Conservation (phyloP, 73 alveolate genomes). For the Paraurostyla sp. region DNA sequence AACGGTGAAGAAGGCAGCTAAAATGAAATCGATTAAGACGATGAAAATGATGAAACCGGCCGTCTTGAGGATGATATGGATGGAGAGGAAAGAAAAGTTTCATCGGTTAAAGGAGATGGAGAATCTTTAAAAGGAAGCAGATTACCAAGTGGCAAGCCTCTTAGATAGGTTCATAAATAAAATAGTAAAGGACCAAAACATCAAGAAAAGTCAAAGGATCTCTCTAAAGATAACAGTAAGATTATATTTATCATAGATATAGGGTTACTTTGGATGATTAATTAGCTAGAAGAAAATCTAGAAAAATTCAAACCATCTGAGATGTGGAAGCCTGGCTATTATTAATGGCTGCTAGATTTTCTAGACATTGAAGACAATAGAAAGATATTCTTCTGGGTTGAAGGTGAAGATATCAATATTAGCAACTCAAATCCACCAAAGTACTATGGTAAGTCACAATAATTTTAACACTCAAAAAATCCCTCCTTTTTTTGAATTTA, state of each 20-base stretch:
- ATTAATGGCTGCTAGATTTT: constrained; percentile 70
- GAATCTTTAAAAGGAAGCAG: background rate
- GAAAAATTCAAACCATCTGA: constrained; percentile 73
- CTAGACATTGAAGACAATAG: constrained; percentile 58
- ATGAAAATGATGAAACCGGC: background rate
- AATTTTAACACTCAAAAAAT: background rate
- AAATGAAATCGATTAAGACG: constrained; percentile 22
- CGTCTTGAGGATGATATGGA: background rate
- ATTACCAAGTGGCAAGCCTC: constrained; percentile 9
- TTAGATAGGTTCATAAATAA: background rate
- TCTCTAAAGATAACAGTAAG: constrained; percentile 61
- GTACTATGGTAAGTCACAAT: constrained; percentile 40
- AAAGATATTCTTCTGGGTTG: constrained; percentile 73
- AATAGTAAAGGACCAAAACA: background rate
- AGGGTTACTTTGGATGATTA: constrained; percentile 75
- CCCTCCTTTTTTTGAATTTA: background rate
- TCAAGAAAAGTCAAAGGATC: constrained; percentile 30
- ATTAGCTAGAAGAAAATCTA: constrained; percentile 64
- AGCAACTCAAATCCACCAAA: constrained; percentile 79
- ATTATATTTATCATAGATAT: background rate
- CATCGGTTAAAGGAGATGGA: background rate
- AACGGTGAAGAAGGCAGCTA: constrained; percentile 15
- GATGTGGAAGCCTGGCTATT: constrained; percentile 68
- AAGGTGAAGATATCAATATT: constrained; percentile 71
- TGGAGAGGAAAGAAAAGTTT: constrained; percentile 43